phyloP scores from a whole-genome alignment of 225 moss, liverwort and hornwort species.

The Neckera pumila region DNA sequence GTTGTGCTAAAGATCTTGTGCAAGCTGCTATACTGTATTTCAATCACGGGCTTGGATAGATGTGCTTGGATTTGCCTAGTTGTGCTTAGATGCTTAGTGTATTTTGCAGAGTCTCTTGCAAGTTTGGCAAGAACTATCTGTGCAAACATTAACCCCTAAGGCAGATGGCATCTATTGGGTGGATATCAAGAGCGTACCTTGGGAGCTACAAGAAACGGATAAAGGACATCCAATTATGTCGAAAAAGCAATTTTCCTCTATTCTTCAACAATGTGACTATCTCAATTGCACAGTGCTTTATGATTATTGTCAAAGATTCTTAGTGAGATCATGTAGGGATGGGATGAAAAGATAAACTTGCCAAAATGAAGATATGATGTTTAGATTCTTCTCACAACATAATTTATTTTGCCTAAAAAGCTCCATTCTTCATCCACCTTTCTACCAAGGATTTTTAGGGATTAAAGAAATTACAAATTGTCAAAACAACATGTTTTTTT shows the following conservation, averaged over 20 bases:
- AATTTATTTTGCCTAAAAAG: neutral
- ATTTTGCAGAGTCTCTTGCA: neutral
- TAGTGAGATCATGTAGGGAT: neutral
- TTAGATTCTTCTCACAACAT: rapidly evolving
- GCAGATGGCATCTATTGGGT: no score
- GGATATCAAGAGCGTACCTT: rapidly evolving
- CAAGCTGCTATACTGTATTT: neutral
- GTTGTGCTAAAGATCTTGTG: neutral
- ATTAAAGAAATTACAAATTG: neutral
- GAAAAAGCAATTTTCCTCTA: neutral
- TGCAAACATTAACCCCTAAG: neutral
- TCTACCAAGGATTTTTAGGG: neutral
- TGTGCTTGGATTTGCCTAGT: neutral
- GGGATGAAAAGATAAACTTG: neutral
- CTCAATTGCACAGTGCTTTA: neutral
- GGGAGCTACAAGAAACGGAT: neutral
- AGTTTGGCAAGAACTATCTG: neutral
- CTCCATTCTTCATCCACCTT: neutral
- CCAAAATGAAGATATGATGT: neutral
- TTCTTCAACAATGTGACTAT: neutral
- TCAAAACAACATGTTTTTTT: neutral
- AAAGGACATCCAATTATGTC: neutral
- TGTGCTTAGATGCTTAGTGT: neutral
- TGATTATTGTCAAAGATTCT: neutral
- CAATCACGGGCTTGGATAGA: neutral